These are phyloP conservation scores for Apiotrichum montevideense DNA, from an alignment of 1,284 basidiomycete genomes.

Conservation along the genomic window DNA sequence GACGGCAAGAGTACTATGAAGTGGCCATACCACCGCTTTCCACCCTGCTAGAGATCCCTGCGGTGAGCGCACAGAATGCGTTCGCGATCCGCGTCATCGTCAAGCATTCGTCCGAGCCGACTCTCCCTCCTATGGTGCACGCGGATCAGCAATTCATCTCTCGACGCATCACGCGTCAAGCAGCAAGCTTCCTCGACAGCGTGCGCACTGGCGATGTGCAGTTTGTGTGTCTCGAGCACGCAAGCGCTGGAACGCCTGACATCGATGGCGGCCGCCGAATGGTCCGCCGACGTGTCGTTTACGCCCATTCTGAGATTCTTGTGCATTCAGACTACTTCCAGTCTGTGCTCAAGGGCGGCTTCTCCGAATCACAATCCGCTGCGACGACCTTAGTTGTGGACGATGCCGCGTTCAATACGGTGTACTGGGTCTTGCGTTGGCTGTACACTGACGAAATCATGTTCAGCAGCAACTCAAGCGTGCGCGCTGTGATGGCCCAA, in stretches of 20 bases:
- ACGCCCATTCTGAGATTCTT: slow-evolving; percentile 73
- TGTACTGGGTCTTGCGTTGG: slow-evolving; percentile 65
- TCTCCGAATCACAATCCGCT: slow-evolving; percentile 51
- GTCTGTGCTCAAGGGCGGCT: slow-evolving; percentile 67
- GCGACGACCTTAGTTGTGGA: slow-evolving; percentile 60
- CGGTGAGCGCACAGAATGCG: slow-evolving; percentile 58
- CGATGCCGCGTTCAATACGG: slow-evolving; percentile 72
- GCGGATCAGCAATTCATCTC: slow-evolving; percentile 50
- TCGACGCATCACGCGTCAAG: slow-evolving; percentile 10
- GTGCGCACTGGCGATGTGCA: slow-evolving; percentile 53
- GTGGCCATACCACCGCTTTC: slow-evolving; percentile 62
- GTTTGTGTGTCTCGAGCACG: slow-evolving; percentile 62
- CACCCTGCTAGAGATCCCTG: slow-evolving; percentile 55
- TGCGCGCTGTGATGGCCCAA: slow-evolving; percentile 25
- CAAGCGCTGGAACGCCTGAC: background rate
- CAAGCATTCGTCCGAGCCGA: slow-evolving; percentile 55
- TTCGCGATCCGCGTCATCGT: slow-evolving; percentile 60
- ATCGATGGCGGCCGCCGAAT: background rate
- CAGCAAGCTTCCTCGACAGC: slow-evolving; percentile 25
- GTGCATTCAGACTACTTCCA: slow-evolving; percentile 68
- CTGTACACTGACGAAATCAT: slow-evolving; percentile 62
- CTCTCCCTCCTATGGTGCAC: slow-evolving; percentile 51
- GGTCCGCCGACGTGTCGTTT: slow-evolving; percentile 53
- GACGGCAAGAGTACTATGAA: slow-evolving; percentile 65
- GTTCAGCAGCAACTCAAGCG: slow-evolving; percentile 52